Evolutionary conservation across 169 alveolate species (phyloP), one percentile per base, ranked within the genome.

Genomic region (Plasmodium gaboni): DNA sequence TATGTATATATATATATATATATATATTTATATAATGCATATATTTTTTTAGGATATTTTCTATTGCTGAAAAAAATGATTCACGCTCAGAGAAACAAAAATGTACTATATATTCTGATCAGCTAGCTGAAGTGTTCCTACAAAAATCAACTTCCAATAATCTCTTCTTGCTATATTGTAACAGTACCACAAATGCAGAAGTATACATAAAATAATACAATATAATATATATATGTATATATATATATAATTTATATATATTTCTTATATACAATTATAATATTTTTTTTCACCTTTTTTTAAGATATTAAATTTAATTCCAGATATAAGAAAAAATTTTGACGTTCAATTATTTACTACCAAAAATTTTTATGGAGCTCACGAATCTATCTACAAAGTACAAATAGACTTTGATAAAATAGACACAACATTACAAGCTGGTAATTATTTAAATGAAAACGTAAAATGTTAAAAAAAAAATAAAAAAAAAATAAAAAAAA

Each of bases 171-270:
- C 42, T 74, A 46, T 74, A 74, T 55, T 74, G 88, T 12, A 63
- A 42, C 74, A 74, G 88, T 32, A 38, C 68, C 74, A 61, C 88
- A 15, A 74, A 50, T 46, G 73, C 76, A 10, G 88, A 74, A 48
- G 88, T 74, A 74, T 38, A 13, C n/a, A 73, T 28, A 72, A 68
- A 28, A 12, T 38, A 38, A 38, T 38, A 38, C 8, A 32, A 4
- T 32, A 32, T 38, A 70, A 48, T 13, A 28, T 26, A 51, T 17
- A 1, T 38, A 10, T 51, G 42, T 70, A 19, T 12, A 28, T 48
- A 57, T 55, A 55, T 55, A 55, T n/a, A n/a, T 19, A 19, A 19
- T 19, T 19, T 48, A 48, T n/a, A 13, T 10, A 53, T n/a, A 13
- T n/a, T 15, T 7, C 8, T 12, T 19, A 59, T 15, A 59, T 59